Evolutionary conservation across 257 asterid genomes (phyloP).

Genomic region (Nemophila menziesii): DNA sequence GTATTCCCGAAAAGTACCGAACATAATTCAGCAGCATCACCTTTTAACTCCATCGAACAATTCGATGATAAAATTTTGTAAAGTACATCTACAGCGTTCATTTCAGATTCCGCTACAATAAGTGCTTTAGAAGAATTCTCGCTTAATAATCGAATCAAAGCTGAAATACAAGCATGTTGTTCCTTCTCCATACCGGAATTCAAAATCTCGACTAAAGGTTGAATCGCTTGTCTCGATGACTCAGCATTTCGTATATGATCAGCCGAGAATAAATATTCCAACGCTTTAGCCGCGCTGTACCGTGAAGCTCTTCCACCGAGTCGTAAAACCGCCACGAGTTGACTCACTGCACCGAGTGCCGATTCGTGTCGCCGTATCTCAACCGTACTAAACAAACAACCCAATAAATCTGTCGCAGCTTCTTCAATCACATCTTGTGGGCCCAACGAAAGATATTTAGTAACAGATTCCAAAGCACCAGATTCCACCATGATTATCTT

Average conservation of each 20-base stretch:
- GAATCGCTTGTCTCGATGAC: slow-evolving; percentile 92
- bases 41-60: slow-evolving; percentile 83
- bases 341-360: slow-evolving; percentile 92
- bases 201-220: slow-evolving; percentile 88
- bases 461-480: slow-evolving; percentile 91
- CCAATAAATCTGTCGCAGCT: slow-evolving; percentile 97
- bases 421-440: slow-evolving; percentile 95
- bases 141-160: slow-evolving; percentile 69
- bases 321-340: slow-evolving; percentile 90
- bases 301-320: slow-evolving; percentile 97
- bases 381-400: slow-evolving; percentile 85
- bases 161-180: slow-evolving; percentile 98
- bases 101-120: slow-evolving; percentile 91
- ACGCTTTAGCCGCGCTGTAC: slow-evolving; percentile 93
- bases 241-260: slow-evolving; percentile 94
- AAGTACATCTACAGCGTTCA: slow-evolving; percentile 88
- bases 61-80: slow-evolving; percentile 81
- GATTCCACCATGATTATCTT: slow-evolving; percentile 91
- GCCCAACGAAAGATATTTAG: slow-evolving; percentile 85
- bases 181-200: slow-evolving; percentile 92
- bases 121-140: slow-evolving; percentile 91
- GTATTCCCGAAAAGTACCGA: slow-evolving; percentile 82
- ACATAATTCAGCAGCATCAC: slow-evolving; percentile 91
- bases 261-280: slow-evolving; percentile 88
- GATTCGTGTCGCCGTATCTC: slow-evolving; percentile 95